Evolutionary conservation across 2,329 filamentous ascomycete species (phyloP).

Genomic region (Sclerotinia glacialis): DNA sequence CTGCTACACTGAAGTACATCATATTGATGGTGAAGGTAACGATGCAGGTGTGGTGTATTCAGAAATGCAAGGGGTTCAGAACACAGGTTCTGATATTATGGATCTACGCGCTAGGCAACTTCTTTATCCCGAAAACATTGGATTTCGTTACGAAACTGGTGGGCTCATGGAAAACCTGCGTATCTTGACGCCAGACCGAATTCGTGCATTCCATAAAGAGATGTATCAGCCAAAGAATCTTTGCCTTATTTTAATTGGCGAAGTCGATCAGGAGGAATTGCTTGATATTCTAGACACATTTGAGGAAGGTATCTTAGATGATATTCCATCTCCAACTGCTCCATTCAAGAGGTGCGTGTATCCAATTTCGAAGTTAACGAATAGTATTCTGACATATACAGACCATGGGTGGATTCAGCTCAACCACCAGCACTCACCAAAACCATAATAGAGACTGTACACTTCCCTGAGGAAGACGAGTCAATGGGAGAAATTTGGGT

Average conservation of each 20-base stretch:
- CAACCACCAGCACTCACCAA: conserved; percentile 70
- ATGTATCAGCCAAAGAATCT: conserved; percentile 99
- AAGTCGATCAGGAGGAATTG: conserved; percentile 79
- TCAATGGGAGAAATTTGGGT: conserved; percentile 85
- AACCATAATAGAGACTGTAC: conserved; percentile 72
- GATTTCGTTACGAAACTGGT: conserved; percentile 97
- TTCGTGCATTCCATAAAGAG: conserved; percentile 88
- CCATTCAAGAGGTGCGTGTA: conserved; percentile 61
- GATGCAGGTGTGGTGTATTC: conserved; percentile 98
- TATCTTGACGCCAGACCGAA: conserved; percentile 80
- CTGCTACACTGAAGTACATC: conserved; percentile 94
- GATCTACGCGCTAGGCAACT: conserved; percentile 76
- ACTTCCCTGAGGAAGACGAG: conserved; percentile 96
- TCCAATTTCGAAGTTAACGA: too few species aligned
- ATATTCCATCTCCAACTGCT: conserved; percentile 70
- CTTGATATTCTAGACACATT: conserved; percentile 81
- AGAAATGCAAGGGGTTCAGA: conserved; percentile 96
- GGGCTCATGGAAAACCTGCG: conserved; percentile 92
- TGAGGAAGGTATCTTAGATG: conserved; percentile 78
- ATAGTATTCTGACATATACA: conserved; percentile 27
- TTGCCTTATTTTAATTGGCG: conserved; percentile 86
- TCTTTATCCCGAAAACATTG: conserved; percentile 83
- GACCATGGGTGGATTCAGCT: conserved; percentile 85
- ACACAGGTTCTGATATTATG: conserved; percentile 80
- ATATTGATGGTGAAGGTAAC: conserved; percentile 87